Evolutionary conservation across 768 basidiomycete species (phyloP).

Genomic region (Kockovaella imperatae): DNA sequence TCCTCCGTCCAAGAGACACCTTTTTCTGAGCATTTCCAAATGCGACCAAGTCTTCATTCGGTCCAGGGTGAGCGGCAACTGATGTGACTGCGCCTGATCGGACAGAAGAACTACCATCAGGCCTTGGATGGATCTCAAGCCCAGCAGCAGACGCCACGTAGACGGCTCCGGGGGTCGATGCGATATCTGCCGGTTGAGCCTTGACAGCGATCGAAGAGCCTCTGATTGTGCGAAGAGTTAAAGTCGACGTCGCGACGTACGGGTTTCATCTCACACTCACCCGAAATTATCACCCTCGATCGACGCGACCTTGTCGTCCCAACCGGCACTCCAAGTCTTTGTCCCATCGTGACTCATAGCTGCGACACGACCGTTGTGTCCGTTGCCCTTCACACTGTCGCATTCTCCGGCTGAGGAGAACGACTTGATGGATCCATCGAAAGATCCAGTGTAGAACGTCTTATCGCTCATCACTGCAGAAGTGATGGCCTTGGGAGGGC

Average conservation of each 20-base stretch:
- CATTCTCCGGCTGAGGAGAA: constrained; percentile 47
- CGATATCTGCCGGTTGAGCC: constrained; percentile 39
- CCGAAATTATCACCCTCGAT: constrained; percentile 23
- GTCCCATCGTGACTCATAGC: constrained; percentile 51
- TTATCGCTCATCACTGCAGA: constrained; percentile 42
- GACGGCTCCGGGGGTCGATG: constrained; percentile 23
- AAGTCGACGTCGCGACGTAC: not conserved
- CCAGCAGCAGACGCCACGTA: constrained; percentile 32
- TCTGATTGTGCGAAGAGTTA: constrained; percentile 6
- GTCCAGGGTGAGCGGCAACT: constrained; percentile 25
- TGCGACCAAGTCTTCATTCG: constrained; percentile 12
- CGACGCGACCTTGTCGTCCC: constrained; percentile 56
- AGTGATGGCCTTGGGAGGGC: constrained; percentile 73
- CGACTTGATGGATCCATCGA: constrained; percentile 48
- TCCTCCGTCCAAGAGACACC: constrained; percentile 65
- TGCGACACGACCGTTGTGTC: constrained; percentile 65
- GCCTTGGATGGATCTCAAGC: constrained; percentile 25
- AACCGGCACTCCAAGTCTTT: constrained; percentile 64
- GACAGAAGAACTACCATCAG: constrained; percentile 3
- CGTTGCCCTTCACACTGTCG: constrained; percentile 50
- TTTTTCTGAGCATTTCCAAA: constrained; percentile 58
- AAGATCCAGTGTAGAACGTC: constrained; percentile 76
- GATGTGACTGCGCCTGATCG: constrained; percentile 22
- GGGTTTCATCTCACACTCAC: no score
- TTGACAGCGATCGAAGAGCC: constrained; percentile 29